These are phyloP conservation scores for Cordyceps farinosa DNA, from an alignment of 2,329 filamentous ascomycete species.

Conservation along the genomic window DNA sequence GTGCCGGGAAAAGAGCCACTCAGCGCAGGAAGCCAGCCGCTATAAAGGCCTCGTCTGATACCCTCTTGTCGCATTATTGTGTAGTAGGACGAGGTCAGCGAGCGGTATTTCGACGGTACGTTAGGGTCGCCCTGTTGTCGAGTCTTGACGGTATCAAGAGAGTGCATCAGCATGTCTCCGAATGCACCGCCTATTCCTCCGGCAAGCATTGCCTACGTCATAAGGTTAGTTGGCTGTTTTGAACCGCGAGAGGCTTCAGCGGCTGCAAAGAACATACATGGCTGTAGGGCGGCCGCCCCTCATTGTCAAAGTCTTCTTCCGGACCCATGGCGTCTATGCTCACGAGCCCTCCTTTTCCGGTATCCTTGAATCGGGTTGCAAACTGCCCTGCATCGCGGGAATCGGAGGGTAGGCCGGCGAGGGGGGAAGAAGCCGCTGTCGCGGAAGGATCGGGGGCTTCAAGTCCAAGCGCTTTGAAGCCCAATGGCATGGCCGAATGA, in stretches of 20 bases:
- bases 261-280: conserved; percentile 33
- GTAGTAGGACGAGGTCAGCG: conserved; percentile 83
- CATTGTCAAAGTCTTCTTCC: conserved; percentile 37
- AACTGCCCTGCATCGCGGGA: conserved; percentile 34
- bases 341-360: conserved; percentile 25
- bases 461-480: conserved; percentile 18
- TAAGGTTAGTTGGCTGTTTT: conserved; percentile 3
- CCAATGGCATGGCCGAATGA: conserved; percentile 17
- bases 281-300: conserved; percentile 42
- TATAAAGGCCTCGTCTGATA: conserved; percentile 78
- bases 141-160: conserved; percentile 96
- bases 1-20: conserved; percentile 92
- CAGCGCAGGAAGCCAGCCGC: conserved; percentile 88
- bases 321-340: conserved; percentile 31
- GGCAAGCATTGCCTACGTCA: conserved; percentile 79
- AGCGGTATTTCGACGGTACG: conserved; percentile 87
- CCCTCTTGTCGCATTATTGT: conserved; percentile 94
- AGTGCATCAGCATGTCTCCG: conserved; percentile 98
- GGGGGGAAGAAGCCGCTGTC: conserved; percentile 14
- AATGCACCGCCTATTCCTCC: conserved; percentile 89
- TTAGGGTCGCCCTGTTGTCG: conserved; percentile 95
- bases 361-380: conserved; percentile 27
- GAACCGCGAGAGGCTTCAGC: neutral
- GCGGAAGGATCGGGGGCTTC: conserved; percentile 17
- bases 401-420: conserved; percentile 15